phyloP scores from a whole-genome alignment of 2,329 filamentous ascomycete species.

The Aspergillus fijiensis region DNA sequence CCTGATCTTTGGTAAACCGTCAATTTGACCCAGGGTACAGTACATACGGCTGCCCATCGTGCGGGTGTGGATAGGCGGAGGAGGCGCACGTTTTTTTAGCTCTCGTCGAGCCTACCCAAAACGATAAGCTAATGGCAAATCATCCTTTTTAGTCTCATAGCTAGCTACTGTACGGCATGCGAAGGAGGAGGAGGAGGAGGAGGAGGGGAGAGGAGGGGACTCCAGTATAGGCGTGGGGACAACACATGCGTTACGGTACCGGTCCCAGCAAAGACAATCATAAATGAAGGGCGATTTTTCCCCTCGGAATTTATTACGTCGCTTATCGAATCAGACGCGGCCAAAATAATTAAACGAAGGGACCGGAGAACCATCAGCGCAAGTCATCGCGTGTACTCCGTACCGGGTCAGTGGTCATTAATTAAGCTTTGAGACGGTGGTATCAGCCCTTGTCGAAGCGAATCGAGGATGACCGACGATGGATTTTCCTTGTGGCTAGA shows the following conservation, averaged over 20 bases:
- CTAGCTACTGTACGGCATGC: neutral
- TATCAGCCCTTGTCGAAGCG: constrained; percentile 22
- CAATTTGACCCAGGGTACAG: neutral
- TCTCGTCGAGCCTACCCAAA: constrained; percentile 22
- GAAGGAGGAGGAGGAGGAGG: neutral
- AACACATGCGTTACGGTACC: too few relatives aligned
- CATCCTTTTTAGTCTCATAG: constrained; percentile 5
- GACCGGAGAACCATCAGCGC: constrained; percentile 1
- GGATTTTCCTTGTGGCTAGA: neutral
- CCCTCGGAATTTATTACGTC: neutral
- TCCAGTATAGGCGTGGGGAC: too few relatives aligned
- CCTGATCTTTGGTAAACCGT: neutral
- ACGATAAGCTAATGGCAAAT: constrained; percentile 16
- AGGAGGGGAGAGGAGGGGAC: neutral
- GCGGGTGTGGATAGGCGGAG: constrained; percentile 6
- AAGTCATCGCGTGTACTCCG: constrained; percentile 12
- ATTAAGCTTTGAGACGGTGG: constrained; percentile 29
- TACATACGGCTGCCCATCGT: neutral
- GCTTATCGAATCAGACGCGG: neutral
- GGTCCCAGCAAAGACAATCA: neutral
- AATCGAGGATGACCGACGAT: constrained; percentile 11
- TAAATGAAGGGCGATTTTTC: neutral
- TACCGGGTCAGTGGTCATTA: constrained; percentile 21
- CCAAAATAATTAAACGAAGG: constrained; percentile 2
- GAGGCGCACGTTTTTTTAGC: constrained; percentile 20